Evolutionary conservation across 2,329 filamentous ascomycete species (phyloP).

Genomic region (Xylaria polymorpha): DNA sequence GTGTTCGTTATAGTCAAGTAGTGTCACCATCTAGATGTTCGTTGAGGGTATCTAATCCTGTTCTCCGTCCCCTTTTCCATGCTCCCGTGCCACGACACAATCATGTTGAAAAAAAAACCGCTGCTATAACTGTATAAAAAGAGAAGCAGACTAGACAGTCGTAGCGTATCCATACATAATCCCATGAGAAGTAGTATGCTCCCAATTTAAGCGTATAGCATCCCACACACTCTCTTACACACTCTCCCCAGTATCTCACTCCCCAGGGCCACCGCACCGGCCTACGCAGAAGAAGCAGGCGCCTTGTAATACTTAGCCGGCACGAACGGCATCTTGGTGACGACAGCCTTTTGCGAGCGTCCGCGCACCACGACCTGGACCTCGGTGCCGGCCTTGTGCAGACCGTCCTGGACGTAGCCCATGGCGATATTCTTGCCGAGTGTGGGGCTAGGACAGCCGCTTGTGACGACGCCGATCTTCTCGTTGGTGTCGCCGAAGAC

Average conservation of each 20-base stretch:
- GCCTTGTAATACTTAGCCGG: constrained; percentile 78
- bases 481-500: constrained; percentile 64
- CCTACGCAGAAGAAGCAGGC: constrained; percentile 38
- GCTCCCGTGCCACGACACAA: constrained; percentile 12
- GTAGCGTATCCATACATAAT: neutral
- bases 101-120: constrained; percentile 31
- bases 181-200: neutral
- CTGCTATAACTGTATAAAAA: neutral
- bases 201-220: neutral
- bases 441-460: constrained; percentile 88
- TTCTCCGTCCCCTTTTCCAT: constrained; percentile 9
- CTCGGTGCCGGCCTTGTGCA: constrained; percentile 87
- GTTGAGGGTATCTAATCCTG: constrained; percentile 45
- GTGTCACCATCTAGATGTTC: constrained; percentile 39
- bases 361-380: constrained; percentile 82
- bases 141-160: neutral
- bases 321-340: constrained; percentile 91
- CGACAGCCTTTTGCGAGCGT: constrained; percentile 77
- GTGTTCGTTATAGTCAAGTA: neutral
- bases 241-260: neutral
- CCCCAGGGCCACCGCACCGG: neutral
- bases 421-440: constrained; percentile 94
- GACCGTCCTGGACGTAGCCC: constrained; percentile 85
- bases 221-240: neutral
- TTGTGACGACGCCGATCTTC: constrained; percentile 84